A percentile compares a stretch with the other conserved stretches of the same genome.
Evolutionary conservation across 352 stramenopile genomes (phyloP).

Genomic region (Hyphochytrium catenoides): DNA sequence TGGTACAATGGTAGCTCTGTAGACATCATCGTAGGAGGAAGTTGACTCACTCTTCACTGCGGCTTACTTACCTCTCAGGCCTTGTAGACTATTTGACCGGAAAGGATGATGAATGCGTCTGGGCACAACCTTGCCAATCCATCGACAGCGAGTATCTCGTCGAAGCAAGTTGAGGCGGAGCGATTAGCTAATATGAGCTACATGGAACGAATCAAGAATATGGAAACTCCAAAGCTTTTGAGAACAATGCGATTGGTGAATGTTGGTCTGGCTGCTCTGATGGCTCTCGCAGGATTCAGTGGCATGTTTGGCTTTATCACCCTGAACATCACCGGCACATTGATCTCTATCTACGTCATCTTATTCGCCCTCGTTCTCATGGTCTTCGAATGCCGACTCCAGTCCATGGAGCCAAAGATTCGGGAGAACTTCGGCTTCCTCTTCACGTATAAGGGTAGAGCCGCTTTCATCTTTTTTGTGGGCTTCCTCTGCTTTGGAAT

Average conservation of each 20-base stretch:
- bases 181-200: no score
- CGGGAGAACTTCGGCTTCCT: conserved; percentile 59
- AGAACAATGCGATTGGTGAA: conserved; percentile 60
- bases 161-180: no score
- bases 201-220: no score
- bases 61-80: no score
- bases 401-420: conserved; percentile 49
- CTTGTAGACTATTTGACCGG: no score
- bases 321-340: conserved; percentile 60
- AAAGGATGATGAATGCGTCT: no score
- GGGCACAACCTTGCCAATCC: no score
- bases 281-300: conserved; percentile 47
- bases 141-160: no score
- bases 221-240: conserved; percentile 59
- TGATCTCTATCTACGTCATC: conserved; percentile 67
- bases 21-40: no score
- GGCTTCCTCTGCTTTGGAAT: conserved; percentile 63
- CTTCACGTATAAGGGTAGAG: conserved; percentile 58
- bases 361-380: conserved; percentile 60
- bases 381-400: conserved; percentile 62
- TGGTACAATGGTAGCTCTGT: no score
- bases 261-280: conserved; percentile 45
- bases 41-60: no score
- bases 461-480: conserved; percentile 66
- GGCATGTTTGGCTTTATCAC: conserved; percentile 62